These are phyloP conservation scores for Naganishia sp. DNA, from an alignment of 1,284 basidiomycete species.

Conservation along the genomic window DNA sequence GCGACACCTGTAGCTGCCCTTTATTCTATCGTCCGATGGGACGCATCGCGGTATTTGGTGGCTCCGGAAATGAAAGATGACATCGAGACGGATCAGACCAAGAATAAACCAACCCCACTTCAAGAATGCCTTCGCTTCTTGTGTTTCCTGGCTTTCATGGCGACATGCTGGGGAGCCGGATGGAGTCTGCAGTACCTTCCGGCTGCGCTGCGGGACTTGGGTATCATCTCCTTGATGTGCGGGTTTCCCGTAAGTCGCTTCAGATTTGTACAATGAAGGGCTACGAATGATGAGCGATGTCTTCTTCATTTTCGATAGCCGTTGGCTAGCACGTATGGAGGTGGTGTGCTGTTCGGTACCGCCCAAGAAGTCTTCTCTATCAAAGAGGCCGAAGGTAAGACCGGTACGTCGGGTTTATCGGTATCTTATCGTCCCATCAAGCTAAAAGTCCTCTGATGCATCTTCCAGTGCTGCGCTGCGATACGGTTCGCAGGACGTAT, in stretches of 20 bases:
- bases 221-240: not conserved
- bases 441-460: no score
- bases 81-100: not conserved
- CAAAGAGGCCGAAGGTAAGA: not conserved
- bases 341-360: slow-evolving; percentile 7
- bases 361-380: slow-evolving; percentile 5
- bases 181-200: not conserved
- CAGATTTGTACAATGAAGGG: no score
- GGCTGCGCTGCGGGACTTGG: not conserved
- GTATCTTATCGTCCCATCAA: no score
- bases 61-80: not conserved
- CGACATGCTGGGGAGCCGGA: not conserved
- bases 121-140: not conserved
- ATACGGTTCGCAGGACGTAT: no score
- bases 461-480: no score
- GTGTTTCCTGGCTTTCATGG: not conserved
- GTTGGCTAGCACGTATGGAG: not conserved
- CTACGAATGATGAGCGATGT: no score
- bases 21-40: slow-evolving; percentile 13
- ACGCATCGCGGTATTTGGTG: slow-evolving; percentile 2
- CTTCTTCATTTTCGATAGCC: not conserved
- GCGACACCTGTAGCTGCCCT: not conserved
- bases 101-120: slow-evolving; percentile 5
- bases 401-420: no score
- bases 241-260: slow-evolving; percentile 2